phyloP scores from a whole-genome alignment of 306 rosid species.

The Lathyrus sativus region DNA sequence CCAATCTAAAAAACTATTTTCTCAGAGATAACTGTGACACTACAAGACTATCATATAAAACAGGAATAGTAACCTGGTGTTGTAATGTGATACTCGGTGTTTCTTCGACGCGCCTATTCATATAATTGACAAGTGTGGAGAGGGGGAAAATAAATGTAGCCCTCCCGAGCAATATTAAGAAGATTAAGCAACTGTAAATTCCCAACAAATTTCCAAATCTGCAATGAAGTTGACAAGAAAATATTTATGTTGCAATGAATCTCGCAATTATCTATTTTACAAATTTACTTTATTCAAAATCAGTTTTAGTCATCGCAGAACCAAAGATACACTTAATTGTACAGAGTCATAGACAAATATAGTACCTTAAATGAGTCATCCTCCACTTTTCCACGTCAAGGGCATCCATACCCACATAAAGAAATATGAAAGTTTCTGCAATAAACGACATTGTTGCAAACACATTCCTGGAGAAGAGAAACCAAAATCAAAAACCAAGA shows the following conservation, averaged over 20 bases:
- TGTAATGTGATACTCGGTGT: conserved; percentile 54
- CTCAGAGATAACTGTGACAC: neutral
- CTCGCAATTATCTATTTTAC: neutral
- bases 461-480: conserved; percentile 60
- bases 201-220: conserved; percentile 62
- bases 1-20: neutral
- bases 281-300: neutral
- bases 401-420: conserved; percentile 95
- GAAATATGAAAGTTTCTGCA: conserved; percentile 89
- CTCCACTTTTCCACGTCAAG: conserved; percentile 88
- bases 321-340: neutral
- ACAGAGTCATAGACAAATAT: conserved; percentile 10
- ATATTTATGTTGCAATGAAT: conserved; percentile 17
- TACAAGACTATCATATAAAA: conserved; percentile 3
- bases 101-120: conserved; percentile 50
- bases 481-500: conserved; percentile 25
- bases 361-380: conserved; percentile 73
- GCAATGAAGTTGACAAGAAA: conserved; percentile 36
- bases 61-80: conserved; percentile 67
- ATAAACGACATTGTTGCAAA: conserved; percentile 88
- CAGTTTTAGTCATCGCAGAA: neutral
- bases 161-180: conserved; percentile 70
- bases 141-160: conserved; percentile 91
- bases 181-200: conserved; percentile 56
- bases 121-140: conserved; percentile 64